Percentiles rank a stretch among this genome's conserved stretches.
These are phyloP conservation scores for Neobulgaria alba DNA, from an alignment of 2,329 filamentous ascomycete genomes.

Conservation along the genomic window DNA sequence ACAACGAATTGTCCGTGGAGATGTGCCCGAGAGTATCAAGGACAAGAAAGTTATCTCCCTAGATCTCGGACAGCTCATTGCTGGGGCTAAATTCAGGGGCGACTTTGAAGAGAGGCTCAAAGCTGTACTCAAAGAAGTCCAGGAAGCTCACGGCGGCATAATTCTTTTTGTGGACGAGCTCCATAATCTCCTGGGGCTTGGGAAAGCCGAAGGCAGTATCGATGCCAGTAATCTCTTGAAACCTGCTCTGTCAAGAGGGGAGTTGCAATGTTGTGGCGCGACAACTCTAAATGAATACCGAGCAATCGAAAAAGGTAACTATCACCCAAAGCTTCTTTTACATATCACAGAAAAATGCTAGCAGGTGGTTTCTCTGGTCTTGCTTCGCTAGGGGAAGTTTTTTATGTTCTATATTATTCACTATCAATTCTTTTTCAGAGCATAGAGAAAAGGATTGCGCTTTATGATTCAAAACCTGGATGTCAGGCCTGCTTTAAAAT, in stretches of 20 bases:
- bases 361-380: too few relatives aligned
- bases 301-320: conserved; percentile 66
- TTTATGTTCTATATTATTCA: conserved; percentile 1
- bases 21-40: conserved; percentile 93
- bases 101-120: conserved; percentile 95
- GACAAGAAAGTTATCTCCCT: conserved; percentile 83
- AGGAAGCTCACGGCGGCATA: conserved; percentile 79
- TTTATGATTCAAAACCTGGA: too few relatives aligned
- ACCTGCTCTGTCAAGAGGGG: conserved; percentile 83
- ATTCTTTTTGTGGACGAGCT: conserved; percentile 95
- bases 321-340: conserved; percentile 1
- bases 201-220: conserved; percentile 92
- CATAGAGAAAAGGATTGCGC: too few relatives aligned
- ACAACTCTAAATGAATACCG: conserved; percentile 91
- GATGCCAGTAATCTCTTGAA: conserved; percentile 94
- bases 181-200: conserved; percentile 82
- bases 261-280: conserved; percentile 90
- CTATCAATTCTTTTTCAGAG: neutral
- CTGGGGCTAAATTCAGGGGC: conserved; percentile 88
- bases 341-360: too few relatives aligned
- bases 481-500: too few relatives aligned
- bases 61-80: conserved; percentile 87
- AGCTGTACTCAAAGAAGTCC: conserved; percentile 75
- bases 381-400: too few relatives aligned
- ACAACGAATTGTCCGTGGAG: conserved; percentile 79